Percentiles rank a stretch among this genome's conserved stretches.
These are phyloP conservation scores for Agaricus subrufescens DNA, from an alignment of 768 basidiomycete genomes.

Conservation along the genomic window DNA sequence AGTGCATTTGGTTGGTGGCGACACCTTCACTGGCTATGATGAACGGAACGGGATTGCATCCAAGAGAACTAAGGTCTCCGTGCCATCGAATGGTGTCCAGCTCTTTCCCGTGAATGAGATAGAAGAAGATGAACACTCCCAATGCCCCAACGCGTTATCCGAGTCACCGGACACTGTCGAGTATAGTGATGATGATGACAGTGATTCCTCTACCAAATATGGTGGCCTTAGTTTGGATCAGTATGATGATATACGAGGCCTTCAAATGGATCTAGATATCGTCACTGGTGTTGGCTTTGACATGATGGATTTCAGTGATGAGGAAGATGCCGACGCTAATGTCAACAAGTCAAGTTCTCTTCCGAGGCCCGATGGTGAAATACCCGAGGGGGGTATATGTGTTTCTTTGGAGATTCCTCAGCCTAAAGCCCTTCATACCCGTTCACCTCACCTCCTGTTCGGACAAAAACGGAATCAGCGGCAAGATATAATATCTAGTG, in stretches of 20 bases:
- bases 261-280: conserved; percentile 8
- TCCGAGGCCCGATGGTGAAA: neutral
- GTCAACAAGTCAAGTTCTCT: neutral
- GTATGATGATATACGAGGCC: conserved; percentile 10
- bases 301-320: conserved; percentile 9
- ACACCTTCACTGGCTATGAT: conserved; percentile 4
- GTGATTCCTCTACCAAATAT: neutral
- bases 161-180: neutral
- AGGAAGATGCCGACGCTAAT: neutral
- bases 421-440: conserved; percentile 1
- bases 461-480: conserved; percentile 3
- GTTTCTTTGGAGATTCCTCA: conserved; percentile 5
- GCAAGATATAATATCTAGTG: neutral
- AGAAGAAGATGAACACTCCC: conserved; percentile 20
- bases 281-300: conserved; percentile 7
- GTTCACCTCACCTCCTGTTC: neutral
- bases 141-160: neutral
- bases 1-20: conserved; percentile 1
- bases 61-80: neutral
- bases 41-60: conserved; percentile 9
- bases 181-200: conserved; percentile 16
- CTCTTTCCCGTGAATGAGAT: conserved; percentile 41
- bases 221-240: conserved; percentile 3
- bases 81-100: conserved; percentile 2
- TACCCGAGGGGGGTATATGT: conserved; percentile 6